Base-by-base conservation (phyloP, 495 filamentous ascomycete species). In the Penicillium malachiteum region DNA sequence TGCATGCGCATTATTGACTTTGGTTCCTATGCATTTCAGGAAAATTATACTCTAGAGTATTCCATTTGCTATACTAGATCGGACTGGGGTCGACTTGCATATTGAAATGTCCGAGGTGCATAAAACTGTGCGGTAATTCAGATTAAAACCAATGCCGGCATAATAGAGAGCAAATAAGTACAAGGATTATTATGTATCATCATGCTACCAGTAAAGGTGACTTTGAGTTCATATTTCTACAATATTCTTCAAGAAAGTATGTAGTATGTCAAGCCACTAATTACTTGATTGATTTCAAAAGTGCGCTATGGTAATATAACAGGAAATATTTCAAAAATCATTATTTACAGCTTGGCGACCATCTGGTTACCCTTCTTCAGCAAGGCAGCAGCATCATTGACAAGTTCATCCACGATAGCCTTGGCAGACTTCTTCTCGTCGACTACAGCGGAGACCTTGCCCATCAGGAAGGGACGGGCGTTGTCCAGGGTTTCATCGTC, bases 341-440 rank as follows among this genome's bases (percentile, higher is more conserved):
- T 60, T 48, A 64, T 71, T 66, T 85, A 89, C 71, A 89, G 67
- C 76, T 89, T 91, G 44, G 84, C 70, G 47, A 82, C 63, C 82
- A 89, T 78, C 69, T 82, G 74, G 48, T 80, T 77, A 46, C 88
- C 86, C 65, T 82, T 81, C 64, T 86, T 74, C 56, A 96, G 62
- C 67, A 81, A 81, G 53, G 71, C 79, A 56, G 88, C 84, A 32
- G 91, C 92, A 65, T 95, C 92, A n/a, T 70, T 69, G 48, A 97
- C 86, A 66, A 98, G 88, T 76, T 98, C 94, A 67, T 98, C 93
- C 44, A 98, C 88, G 59, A 98, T 91, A 3, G 70, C 88, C 84
- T 94, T 96, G 54, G 94, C 94, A 39, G 83, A 71, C 84, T 95
- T 95, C 82, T 87, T 89, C 74, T 97, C 91, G 63, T 92, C 92